These are phyloP conservation scores for Pichia cephalocereana DNA, from an alignment of 805 yeast species.

Conservation along the genomic window DNA sequence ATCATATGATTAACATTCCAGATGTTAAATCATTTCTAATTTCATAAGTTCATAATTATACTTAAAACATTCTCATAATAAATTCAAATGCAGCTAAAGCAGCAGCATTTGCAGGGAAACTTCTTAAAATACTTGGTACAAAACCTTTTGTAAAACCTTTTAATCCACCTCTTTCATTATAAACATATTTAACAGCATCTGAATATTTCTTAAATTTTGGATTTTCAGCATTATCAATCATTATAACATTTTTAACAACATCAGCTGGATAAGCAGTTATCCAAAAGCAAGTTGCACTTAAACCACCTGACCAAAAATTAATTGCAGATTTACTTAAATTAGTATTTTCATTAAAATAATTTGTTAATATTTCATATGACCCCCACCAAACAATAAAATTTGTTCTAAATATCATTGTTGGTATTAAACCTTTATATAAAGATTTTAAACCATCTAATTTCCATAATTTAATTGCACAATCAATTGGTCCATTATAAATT, in stretches of 20 bases:
- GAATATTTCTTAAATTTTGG: conserved; percentile 67
- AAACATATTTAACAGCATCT: conserved; percentile 63
- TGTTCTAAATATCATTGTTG: conserved; percentile 82
- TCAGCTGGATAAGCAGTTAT: conserved; percentile 82
- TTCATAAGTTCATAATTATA: too few relatives aligned
- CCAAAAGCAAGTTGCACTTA: conserved; percentile 84
- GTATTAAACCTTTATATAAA: conserved; percentile 68
- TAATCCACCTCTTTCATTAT: conserved; percentile 47
- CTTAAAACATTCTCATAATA: conserved; percentile 42
- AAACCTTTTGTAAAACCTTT: conserved; percentile 75
- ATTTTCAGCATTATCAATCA: conserved; percentile 67
- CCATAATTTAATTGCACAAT: conserved; percentile 55
- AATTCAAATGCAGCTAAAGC: conserved; percentile 86
- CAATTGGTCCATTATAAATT: conserved; percentile 69
- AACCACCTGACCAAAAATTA: conserved; percentile 89
- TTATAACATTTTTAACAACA: conserved; percentile 76
- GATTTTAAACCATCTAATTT: conserved; percentile 60
- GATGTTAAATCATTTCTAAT: too few relatives aligned
- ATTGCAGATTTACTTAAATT: conserved; percentile 56
- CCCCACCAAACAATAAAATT: conserved; percentile 94
- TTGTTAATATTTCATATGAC: conserved; percentile 71
- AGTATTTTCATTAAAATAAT: conserved; percentile 58
- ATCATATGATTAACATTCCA: too few relatives aligned
- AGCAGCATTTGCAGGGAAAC: conserved; percentile 92
- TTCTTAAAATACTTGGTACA: conserved; percentile 66